Base-by-base conservation (phyloP, 169 alveolate species). In the Pseudocohnilembus persalinus region DNA sequence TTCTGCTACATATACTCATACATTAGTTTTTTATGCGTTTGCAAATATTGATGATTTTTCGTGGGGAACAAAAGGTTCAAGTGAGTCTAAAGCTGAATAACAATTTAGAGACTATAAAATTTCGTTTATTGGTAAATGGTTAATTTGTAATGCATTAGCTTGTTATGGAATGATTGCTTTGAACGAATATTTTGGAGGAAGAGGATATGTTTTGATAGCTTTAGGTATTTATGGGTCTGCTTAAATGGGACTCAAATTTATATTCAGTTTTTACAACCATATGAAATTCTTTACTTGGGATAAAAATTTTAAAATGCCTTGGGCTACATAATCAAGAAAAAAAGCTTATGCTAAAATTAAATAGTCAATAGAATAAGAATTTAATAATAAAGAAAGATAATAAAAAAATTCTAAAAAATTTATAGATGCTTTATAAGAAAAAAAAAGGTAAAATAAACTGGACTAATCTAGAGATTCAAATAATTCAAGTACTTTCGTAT, bases 31-130 rank as follows among this genome's bases (percentile, higher is more conserved):
- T 31, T 86, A 65, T 77, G 32, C 90, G 0, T 86, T 86, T 72
- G 79, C 87, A 64, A 86, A 83, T 49, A 86, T 86, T 64, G 90
- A 86, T 65, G 90, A 86, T 76, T 80, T 86, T 31, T 77, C 90
- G 25, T 86, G 90, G 90, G 90, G 90, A 26, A 86, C 90, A 24
- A 86, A 86, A 75, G 90, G 90, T 63, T 63, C 73, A 29, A 78
- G 81, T 0, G 76, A 34, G 35, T 24, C 31, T 49, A 49, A 20
- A 0, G 74, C 63, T n/a, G 74, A 34, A 6, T 31, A 65, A n/a
- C 29, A 20, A 11, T 49, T 49, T 49, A 20, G 4, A 11, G 68
- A 49, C 68, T 49, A 49, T 4, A 49, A 49, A 49, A 49, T 11
- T 49, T 49, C 20, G 4, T 49, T 49, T 49, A 49, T 49, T 49